A percentile compares a stretch with the other conserved stretches of the same genome.
phyloP scores from a whole-genome alignment of 106 monocot species.

The Alisma plantagoaquatica region DNA sequence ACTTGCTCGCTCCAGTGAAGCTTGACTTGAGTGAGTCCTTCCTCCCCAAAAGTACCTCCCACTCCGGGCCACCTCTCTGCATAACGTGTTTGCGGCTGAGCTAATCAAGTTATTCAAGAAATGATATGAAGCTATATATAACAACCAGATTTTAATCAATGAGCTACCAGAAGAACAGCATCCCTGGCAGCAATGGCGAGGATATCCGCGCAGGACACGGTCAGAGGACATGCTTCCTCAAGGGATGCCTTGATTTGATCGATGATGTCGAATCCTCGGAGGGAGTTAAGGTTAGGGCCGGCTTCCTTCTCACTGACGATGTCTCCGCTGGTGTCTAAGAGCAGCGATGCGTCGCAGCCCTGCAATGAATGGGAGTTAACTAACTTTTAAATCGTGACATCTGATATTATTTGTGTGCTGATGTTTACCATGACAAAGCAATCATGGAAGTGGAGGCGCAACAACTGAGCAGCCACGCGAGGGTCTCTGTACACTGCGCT shows the following conservation, averaged over 20 bases:
- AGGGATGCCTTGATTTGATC: slow-evolving; percentile 35
- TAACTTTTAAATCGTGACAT: not conserved
- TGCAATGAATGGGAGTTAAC: slow-evolving; percentile 3
- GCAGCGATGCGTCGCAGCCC: slow-evolving; percentile 55
- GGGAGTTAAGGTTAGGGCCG: slow-evolving; percentile 30
- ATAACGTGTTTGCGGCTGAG: too few relatives aligned
- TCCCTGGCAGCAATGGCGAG: slow-evolving; percentile 34
- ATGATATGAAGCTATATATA: too few relatives aligned
- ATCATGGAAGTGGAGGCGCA: slow-evolving; percentile 69
- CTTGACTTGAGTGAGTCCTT: slow-evolving; percentile 60
- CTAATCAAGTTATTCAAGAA: too few relatives aligned
- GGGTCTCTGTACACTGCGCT: slow-evolving; percentile 37
- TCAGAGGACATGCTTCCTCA: slow-evolving; percentile 40
- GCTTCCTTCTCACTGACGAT: slow-evolving; percentile 42
- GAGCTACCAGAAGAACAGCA: slow-evolving; percentile 26
- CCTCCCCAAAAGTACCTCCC: slow-evolving; percentile 60
- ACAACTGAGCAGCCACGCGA: slow-evolving; percentile 32
- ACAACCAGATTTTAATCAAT: too few relatives aligned
- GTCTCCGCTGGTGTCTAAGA: slow-evolving; percentile 15
- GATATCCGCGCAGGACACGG: slow-evolving; percentile 50
- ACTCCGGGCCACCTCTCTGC: slow-evolving; percentile 51
- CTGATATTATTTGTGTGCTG: not conserved
- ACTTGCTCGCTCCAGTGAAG: slow-evolving; percentile 36
- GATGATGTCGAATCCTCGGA: slow-evolving; percentile 41
- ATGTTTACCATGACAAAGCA: slow-evolving; percentile 45